A percentile compares a stretch with the other conserved stretches of the same genome.
phyloP scores from a whole-genome alignment of 2,329 filamentous ascomycete species.

The Cordyceps farinosa region DNA sequence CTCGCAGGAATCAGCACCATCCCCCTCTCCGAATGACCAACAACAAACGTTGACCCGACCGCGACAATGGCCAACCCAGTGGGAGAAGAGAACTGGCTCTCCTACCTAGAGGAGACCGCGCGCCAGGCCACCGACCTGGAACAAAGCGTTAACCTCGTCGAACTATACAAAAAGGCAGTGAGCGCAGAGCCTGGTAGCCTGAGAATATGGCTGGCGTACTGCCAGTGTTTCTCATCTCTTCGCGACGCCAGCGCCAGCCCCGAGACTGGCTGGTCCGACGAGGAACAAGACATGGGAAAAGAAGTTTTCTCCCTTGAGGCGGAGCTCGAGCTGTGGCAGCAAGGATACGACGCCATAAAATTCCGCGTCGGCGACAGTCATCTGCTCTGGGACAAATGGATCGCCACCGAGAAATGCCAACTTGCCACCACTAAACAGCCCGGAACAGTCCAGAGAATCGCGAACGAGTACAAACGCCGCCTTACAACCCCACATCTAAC shows the following conservation, averaged over 20 bases:
- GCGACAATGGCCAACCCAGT: conserved; percentile 53
- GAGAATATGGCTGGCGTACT: conserved; percentile 73
- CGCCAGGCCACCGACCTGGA: conserved; percentile 59
- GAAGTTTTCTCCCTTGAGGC: conserved; percentile 68
- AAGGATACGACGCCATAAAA: conserved; percentile 67
- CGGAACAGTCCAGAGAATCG: conserved; percentile 60
- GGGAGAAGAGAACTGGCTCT: conserved; percentile 74
- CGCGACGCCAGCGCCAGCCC: conserved; percentile 56
- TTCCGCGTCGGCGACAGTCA: conserved; percentile 76
- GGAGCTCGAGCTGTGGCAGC: conserved; percentile 66
- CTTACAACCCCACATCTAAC: conserved; percentile 68
- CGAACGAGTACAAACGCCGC: conserved; percentile 66
- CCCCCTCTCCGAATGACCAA: background rate
- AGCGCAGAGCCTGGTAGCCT: conserved; percentile 69
- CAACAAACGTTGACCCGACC: conserved; percentile 16
- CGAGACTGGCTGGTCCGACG: conserved; percentile 56
- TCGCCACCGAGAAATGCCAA: conserved; percentile 67
- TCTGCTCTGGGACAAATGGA: conserved; percentile 74
- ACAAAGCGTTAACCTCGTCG: conserved; percentile 64
- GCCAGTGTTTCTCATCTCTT: conserved; percentile 72
- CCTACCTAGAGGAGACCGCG: conserved; percentile 70
- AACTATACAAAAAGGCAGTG: conserved; percentile 68
- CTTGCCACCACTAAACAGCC: conserved; percentile 54
- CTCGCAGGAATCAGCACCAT: background rate
- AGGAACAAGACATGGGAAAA: conserved; percentile 65